Conservation (phyloP, 2,329 filamentous ascomycete genomes). For the Aspergillus novofumigatus region DNA sequence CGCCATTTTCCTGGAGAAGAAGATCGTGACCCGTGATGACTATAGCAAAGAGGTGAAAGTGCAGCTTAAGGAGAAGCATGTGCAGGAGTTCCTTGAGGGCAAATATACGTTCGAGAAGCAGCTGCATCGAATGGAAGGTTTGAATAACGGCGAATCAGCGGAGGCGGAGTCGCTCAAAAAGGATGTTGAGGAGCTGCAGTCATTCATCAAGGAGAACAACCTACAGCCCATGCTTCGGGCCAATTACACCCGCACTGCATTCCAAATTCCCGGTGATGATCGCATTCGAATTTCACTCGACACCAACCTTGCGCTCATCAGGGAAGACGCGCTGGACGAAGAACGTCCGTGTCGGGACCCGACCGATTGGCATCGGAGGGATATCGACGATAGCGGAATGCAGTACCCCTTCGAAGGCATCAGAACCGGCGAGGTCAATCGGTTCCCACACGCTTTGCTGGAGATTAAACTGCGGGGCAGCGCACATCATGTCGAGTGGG, state of each 20-base stretch:
- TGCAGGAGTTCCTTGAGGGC: constrained; percentile 79
- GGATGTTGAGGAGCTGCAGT: constrained; percentile 72
- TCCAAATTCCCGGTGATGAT: constrained; percentile 91
- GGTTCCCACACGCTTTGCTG: constrained; percentile 84
- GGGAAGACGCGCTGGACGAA: constrained; percentile 67
- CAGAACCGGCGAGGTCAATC: constrained; percentile 83
- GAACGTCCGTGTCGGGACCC: constrained; percentile 87
- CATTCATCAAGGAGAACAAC: constrained; percentile 70
- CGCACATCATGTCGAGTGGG: constrained; percentile 72
- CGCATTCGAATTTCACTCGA: constrained; percentile 89
- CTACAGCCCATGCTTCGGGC: constrained; percentile 83
- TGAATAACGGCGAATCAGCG: constrained; percentile 63
- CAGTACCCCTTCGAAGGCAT: constrained; percentile 83
- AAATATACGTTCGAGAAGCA: constrained; percentile 91
- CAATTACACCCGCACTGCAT: constrained; percentile 90
- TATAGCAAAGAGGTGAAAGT: constrained; percentile 76
- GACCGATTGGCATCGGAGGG: constrained; percentile 81
- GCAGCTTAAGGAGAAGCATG: constrained; percentile 88
- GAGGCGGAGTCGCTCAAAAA: constrained; percentile 66
- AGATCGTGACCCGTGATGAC: constrained; percentile 72
- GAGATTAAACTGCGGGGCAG: constrained; percentile 77
- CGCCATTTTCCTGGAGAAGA: constrained; percentile 84
- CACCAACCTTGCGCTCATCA: constrained; percentile 84
- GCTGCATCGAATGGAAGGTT: constrained; percentile 75
- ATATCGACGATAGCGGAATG: constrained; percentile 80